Evolutionary conservation across 2,329 filamentous ascomycete species (phyloP), one percentile per base, ranked within the genome.

Genomic region (Escovopsis sp.): DNA sequence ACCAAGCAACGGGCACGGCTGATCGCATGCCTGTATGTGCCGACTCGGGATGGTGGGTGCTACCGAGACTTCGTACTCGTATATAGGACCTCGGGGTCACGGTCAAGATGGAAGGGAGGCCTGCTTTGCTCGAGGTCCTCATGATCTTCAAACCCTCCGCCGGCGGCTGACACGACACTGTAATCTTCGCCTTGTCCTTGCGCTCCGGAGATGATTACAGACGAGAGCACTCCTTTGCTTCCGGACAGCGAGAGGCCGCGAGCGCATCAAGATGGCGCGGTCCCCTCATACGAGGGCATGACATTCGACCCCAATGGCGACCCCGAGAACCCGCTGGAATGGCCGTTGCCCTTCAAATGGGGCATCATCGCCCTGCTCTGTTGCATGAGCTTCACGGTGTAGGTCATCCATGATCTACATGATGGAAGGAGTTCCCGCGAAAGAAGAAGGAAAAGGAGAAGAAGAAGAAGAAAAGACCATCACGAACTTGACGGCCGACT

Each of bases 371-470:
- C 59, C 15, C 52, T 77, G 33, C 59, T 77, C 26, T 67, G 69
- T 18, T 61, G 69, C 40, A 73, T 70, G 64, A 67, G 69, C 0
- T 77, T 76, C 47, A 73, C 69, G 1, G 71, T 76, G 70, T 75
- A 63, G 23, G 62, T 52, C 23, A 23, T 23, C 28, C 33, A 26
- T 32, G 6, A 39, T n/a, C 28, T 39, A 32, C 28, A 32, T 15
- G 18, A 37, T 37, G 35, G 11, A 37, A 23, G 12, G 18, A 4
- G 8, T 6, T 18, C 15, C 6, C 3, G 28, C 28, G 28, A 32
- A 9, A 32, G 28, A 11, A 6, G 18, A 26, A 23, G 35, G 9
- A 12, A 1, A 5, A 12, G 15, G 15, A 15, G 15, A 15, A 15
- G 15, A 15, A 15, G 15, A 15, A 15, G 15, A 15, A 15, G 15